phyloP scores from a whole-genome alignment of 768 basidiomycete genomes.

The Candolleomyces efflorescens region DNA sequence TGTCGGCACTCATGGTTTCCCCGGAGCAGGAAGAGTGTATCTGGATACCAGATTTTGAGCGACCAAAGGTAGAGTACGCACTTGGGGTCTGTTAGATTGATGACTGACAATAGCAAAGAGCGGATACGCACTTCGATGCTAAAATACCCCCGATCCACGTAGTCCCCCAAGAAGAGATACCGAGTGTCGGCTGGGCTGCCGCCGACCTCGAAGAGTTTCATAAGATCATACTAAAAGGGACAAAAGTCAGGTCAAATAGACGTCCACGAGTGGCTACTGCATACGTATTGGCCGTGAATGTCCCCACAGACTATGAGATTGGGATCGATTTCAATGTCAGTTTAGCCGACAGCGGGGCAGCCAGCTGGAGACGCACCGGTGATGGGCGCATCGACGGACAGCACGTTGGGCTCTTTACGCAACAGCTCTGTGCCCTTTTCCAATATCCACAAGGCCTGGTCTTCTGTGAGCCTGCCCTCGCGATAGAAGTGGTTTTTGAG shows the following conservation, averaged over 20 bases:
- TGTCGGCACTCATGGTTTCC: conserved; percentile 99
- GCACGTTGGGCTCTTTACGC: conserved; percentile 80
- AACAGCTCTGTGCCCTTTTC: conserved; percentile 83
- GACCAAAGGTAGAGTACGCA: conserved; percentile 98
- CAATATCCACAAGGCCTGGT: conserved; percentile 93
- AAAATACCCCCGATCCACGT: conserved; percentile 92
- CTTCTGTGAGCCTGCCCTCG: conserved; percentile 89
- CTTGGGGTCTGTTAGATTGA: conserved; percentile 37
- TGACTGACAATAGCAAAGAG: background rate
- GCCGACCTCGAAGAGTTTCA: conserved; percentile 94
- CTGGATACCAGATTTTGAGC: conserved; percentile 99
- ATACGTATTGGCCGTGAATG: conserved; percentile 98
- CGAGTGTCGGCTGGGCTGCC: conserved; percentile 92
- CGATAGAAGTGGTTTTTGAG: conserved; percentile 99
- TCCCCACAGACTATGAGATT: conserved; percentile 82
- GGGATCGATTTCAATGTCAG: conserved; percentile 4
- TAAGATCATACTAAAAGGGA: conserved; percentile 71
- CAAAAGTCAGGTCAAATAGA: conserved; percentile 1
- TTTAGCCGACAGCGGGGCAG: conserved; percentile 5
- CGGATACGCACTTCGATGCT: conserved; percentile 70
- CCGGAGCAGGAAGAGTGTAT: conserved; percentile 92
- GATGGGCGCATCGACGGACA: conserved; percentile 95
- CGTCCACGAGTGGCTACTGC: conserved; percentile 23
- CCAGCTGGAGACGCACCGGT: conserved; percentile 58
- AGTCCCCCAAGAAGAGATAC: conserved; percentile 91